These are phyloP conservation scores for Solanum peruvianum DNA, from an alignment of 257 asterid species.

Conservation along the genomic window DNA sequence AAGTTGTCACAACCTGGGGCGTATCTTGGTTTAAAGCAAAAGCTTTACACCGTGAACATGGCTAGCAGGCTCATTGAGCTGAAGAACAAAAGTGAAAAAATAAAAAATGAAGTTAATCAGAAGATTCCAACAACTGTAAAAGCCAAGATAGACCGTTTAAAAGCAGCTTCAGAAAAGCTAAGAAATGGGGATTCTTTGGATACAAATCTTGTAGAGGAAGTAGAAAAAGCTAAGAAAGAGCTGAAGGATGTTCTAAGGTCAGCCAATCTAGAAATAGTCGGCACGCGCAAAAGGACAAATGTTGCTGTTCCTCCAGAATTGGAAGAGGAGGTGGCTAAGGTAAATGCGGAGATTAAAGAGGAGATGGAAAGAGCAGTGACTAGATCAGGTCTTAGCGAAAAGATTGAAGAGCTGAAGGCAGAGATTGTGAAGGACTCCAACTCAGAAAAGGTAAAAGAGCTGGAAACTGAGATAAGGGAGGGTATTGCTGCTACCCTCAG, in stretches of 20 bases:
- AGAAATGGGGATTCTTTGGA: slow-evolving; percentile 13
- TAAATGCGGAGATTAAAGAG: slow-evolving; percentile 42
- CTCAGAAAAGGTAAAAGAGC: slow-evolving; percentile 20
- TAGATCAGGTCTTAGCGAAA: slow-evolving; percentile 40
- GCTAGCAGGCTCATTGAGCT: slow-evolving; percentile 18
- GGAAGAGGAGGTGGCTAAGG: slow-evolving; percentile 17
- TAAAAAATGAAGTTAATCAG: slow-evolving; percentile 32
- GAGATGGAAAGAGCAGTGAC: slow-evolving; percentile 34
- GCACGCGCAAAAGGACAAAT: slow-evolving; percentile 23
- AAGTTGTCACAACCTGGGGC: slow-evolving; percentile 42
- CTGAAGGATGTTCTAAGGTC: slow-evolving; percentile 43
- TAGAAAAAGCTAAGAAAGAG: slow-evolving; percentile 17
- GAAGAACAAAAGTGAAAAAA: slow-evolving; percentile 31
- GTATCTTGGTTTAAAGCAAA: slow-evolving; percentile 38
- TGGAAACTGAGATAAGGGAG: slow-evolving; percentile 38
- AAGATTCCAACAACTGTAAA: slow-evolving; percentile 24
- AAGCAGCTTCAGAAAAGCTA: slow-evolving; percentile 22
- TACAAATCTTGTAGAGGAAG: slow-evolving; percentile 13
- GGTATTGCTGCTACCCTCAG: slow-evolving; percentile 22
- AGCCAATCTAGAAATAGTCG: slow-evolving; percentile 28
- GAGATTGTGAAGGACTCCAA: slow-evolving; percentile 33
- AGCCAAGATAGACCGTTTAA: slow-evolving; percentile 18
- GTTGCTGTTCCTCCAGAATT: slow-evolving; percentile 40
- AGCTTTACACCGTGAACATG: slow-evolving; percentile 26
- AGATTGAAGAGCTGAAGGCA: slow-evolving; percentile 40